Conservation (phyloP, 345 rosid species). For the Angophora floribunda region DNA sequence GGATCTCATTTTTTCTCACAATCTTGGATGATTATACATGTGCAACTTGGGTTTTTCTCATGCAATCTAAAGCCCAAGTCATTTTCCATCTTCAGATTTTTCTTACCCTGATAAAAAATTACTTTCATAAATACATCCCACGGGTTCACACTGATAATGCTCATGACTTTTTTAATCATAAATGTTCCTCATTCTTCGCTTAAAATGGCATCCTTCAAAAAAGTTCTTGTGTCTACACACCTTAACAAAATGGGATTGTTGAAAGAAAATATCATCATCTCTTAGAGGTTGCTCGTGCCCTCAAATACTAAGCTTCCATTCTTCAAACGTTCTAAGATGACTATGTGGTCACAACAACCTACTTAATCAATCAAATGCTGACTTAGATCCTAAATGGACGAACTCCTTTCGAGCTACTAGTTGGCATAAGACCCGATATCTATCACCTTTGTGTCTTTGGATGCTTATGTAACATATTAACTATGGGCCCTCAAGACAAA, state of each 20-base stretch:
- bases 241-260: neutral
- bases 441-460: neutral
- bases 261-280: neutral
- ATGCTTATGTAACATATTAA: neutral
- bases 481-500: neutral
- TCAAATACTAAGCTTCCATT: neutral
- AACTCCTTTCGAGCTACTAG: neutral
- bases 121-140: neutral
- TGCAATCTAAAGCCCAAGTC: neutral
- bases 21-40: neutral
- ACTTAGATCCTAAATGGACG: neutral
- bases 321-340: neutral
- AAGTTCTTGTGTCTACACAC: neutral
- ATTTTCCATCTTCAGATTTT: neutral
- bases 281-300: neutral
- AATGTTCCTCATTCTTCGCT: neutral
- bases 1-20: neutral
- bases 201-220: neutral
- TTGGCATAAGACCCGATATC: neutral
- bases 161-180: neutral
- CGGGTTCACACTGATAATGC: neutral
- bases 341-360: neutral
- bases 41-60: neutral
- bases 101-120: neutral
- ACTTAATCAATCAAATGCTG: neutral